These are phyloP conservation scores for Zea mays DNA, from an alignment of 176 grass and related monocot genomes.

Conservation along the genomic window DNA sequence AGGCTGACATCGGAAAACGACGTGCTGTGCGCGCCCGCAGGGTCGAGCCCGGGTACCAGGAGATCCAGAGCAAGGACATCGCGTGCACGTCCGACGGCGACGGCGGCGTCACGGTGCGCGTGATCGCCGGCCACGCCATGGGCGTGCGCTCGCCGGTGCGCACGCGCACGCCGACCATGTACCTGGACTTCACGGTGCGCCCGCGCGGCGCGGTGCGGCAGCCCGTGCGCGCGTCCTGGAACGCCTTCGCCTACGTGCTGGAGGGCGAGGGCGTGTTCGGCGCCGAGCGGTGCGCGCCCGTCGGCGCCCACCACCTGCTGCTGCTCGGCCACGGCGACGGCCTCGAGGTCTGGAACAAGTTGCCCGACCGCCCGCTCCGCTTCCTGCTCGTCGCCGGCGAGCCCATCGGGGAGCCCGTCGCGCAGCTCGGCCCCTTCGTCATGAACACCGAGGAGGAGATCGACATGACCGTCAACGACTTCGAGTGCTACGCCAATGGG, in stretches of 20 bases:
- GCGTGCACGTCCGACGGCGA: slow-evolving; percentile 28
- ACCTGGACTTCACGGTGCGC: slow-evolving; percentile 89
- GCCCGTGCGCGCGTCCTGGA: slow-evolving; percentile 57
- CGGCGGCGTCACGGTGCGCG: slow-evolving; percentile 74
- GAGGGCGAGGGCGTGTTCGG: slow-evolving; percentile 82
- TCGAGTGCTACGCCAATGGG: slow-evolving; percentile 66
- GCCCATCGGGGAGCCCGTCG: slow-evolving; percentile 83
- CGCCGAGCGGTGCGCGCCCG: slow-evolving; percentile 40
- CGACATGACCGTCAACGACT: slow-evolving; percentile 86
- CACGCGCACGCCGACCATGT: slow-evolving; percentile 90
- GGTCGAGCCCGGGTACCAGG: slow-evolving; percentile 91
- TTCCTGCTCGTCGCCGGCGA: slow-evolving; percentile 82
- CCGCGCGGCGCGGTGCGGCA: slow-evolving; percentile 55
- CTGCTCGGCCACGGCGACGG: slow-evolving; percentile 68
- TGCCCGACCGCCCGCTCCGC: slow-evolving; percentile 44
- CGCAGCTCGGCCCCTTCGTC: slow-evolving; percentile 87
- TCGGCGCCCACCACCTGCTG: slow-evolving; percentile 64
- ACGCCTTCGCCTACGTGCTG: slow-evolving; percentile 84
- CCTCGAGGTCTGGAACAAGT: slow-evolving; percentile 74
- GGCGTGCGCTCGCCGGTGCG: slow-evolving; percentile 60
- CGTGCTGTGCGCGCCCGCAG: slow-evolving; percentile 37
- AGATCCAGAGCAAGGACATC: slow-evolving; percentile 88
- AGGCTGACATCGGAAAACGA: neutral
- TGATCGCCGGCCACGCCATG: slow-evolving; percentile 87
- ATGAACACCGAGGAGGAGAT: slow-evolving; percentile 99